Base-by-base conservation (phyloP, 1,139 yeast genomes). In the Kazachstania sp. region DNA sequence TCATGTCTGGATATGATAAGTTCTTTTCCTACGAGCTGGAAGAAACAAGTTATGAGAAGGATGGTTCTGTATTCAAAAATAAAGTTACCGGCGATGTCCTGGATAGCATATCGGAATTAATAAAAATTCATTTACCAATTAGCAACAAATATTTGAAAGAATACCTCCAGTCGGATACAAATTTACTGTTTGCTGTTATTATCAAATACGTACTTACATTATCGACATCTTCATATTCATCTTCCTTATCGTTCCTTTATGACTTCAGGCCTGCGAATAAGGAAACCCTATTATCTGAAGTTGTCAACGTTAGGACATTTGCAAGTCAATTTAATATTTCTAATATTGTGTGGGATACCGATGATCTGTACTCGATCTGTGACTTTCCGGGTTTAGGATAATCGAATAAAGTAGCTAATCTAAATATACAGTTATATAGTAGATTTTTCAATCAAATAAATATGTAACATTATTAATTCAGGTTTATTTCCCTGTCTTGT, bases 331-430 rank as follows among this genome's bases (percentile, higher is more conserved):
- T 51, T 39, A 41, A 43, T 7, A 51, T 54, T 30, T 45, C 48
- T 30, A 52, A 50, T 34, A 50, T 54, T 12, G 53, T 54, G 28
- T 54, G 49, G 48, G 54, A 52, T 5, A 37, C 51, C n/a, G 58
- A 54, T 46, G 54, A 53, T 39, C 32, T 54, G 31, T 46, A 53
- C 11, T 47, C 54, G 7, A 51, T 49, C 12, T 38, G 29, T 28
- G 23, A 38, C 7, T 26, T 16, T 3, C 36, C 36, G 1, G 36
- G 36, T 9, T 32, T 32, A 18, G 19, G 36, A 23, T 23, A 9
- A 23, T 23, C 28, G 2, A 23, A 2, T 23, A 7, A 23, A n/a
- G 2, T 32, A 32, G 18, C 2, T 15, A 15, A 5, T 32, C 12
- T 32, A 32, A n/a, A 15, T 32, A 32, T n/a, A 11, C 5, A 23